These are phyloP conservation scores for Mycosphaerella sp. DNA, from an alignment of 2,329 filamentous ascomycete genomes.

Conservation along the genomic window DNA sequence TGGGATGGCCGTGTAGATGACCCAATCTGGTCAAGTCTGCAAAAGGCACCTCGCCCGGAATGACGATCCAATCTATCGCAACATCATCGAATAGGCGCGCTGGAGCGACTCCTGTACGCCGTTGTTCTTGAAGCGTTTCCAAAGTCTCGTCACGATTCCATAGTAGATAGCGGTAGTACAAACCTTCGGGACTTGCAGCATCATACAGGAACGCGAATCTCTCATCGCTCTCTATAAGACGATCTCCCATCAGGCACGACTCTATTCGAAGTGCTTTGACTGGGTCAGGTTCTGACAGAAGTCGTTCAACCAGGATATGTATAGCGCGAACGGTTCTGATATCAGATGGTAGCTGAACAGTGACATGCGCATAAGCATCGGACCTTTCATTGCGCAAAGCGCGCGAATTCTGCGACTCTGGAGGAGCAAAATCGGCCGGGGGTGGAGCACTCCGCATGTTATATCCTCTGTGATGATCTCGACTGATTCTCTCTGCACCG, in stretches of 20 bases:
- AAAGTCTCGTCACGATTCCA: slow-evolving; percentile 54
- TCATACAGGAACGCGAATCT: slow-evolving; percentile 96
- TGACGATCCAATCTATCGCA: slow-evolving; percentile 69
- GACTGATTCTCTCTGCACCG: slow-evolving; percentile 26
- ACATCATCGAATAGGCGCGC: slow-evolving; percentile 61
- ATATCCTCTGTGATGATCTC: slow-evolving; percentile 33
- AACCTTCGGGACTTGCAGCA: slow-evolving; percentile 66
- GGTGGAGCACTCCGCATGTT: slow-evolving; percentile 42
- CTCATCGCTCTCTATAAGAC: slow-evolving; percentile 76
- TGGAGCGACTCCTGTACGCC: slow-evolving; percentile 35
- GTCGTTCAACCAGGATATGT: slow-evolving; percentile 75
- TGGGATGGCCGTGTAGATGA: slow-evolving; percentile 74
- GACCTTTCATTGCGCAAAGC: slow-evolving; percentile 11
- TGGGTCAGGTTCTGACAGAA: slow-evolving; percentile 56
- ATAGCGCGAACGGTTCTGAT: slow-evolving; percentile 75
- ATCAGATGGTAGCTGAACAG: slow-evolving; percentile 65
- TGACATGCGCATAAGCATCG: slow-evolving; percentile 27
- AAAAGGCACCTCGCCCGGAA: slow-evolving; percentile 66
- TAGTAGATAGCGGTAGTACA: slow-evolving; percentile 89
- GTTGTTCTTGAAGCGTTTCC: slow-evolving; percentile 36
- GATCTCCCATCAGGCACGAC: slow-evolving; percentile 79
- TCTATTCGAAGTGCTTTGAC: slow-evolving; percentile 72
- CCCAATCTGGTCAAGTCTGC: slow-evolving; percentile 55
- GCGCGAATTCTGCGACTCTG: slow-evolving; percentile 58
- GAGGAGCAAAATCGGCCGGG: slow-evolving; percentile 63